Evolutionary conservation across 306 rosid genomes (phyloP).

Genomic region (Dicorynia guianensis): DNA sequence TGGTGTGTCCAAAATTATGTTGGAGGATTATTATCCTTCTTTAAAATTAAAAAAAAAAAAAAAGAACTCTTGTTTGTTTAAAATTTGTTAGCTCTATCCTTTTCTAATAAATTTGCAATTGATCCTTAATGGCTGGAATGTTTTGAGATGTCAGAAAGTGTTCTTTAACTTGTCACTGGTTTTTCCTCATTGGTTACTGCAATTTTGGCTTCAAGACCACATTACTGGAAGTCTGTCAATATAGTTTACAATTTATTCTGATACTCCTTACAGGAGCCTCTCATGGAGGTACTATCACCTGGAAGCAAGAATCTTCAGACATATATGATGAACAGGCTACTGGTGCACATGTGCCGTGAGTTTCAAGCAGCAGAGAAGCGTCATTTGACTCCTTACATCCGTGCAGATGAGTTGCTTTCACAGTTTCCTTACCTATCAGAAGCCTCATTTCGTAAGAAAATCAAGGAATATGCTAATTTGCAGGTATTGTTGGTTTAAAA

Average conservation of each 20-base stretch:
- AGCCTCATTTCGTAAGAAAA: conserved; percentile 75
- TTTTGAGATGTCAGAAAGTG: conserved; percentile 32
- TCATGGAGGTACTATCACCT: conserved; percentile 94
- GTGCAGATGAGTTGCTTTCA: conserved; percentile 72
- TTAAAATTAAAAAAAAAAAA: no score
- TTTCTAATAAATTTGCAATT: no score
- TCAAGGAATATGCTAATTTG: conserved; percentile 81
- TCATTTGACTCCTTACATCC: conserved; percentile 59
- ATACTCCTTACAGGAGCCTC: conserved; percentile 81
- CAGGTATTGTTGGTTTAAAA: conserved; percentile 59
- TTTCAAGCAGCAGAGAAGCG: conserved; percentile 90
- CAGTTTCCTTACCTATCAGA: conserved; percentile 88
- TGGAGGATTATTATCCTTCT: no score
- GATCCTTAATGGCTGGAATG: conserved; percentile 7
- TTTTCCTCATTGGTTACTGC: conserved; percentile 27
- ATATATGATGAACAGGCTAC: conserved; percentile 83
- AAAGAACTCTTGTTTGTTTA: conserved; percentile 4
- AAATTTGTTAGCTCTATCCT: background rate
- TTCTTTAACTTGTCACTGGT: conserved; percentile 7
- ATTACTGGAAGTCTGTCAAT: conserved; percentile 15
- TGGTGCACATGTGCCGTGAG: conserved; percentile 85
- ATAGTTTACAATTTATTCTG: conserved; percentile 29
- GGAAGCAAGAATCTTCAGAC: conserved; percentile 94
- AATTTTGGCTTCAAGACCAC: conserved; percentile 9
- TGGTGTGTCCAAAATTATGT: no score